Evolutionary conservation across 768 basidiomycete species (phyloP).

Genomic region (Mycena leptocephala): DNA sequence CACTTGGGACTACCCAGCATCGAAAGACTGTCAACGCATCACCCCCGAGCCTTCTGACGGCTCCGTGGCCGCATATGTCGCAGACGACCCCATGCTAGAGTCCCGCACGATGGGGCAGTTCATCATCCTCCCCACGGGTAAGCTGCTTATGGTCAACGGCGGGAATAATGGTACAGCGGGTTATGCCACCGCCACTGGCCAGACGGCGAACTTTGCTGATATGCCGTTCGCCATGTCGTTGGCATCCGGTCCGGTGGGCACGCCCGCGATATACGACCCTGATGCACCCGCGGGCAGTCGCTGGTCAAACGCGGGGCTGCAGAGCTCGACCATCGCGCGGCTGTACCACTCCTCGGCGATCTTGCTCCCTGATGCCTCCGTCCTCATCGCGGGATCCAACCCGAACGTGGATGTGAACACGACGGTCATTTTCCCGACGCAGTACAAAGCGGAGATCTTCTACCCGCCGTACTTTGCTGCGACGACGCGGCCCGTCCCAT

Average conservation of each 20-base stretch:
- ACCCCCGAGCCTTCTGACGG: constrained; percentile 89
- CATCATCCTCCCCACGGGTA: constrained; percentile 86
- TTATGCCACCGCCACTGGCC: constrained; percentile 75
- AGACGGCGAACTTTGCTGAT: constrained; percentile 56
- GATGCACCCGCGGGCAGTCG: constrained; percentile 78
- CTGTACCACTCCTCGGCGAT: constrained; percentile 95
- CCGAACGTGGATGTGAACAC: constrained; percentile 89
- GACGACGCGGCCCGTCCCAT: constrained; percentile 75
- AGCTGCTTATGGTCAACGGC: constrained; percentile 88
- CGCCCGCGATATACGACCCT: constrained; percentile 90
- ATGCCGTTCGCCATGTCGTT: constrained; percentile 85
- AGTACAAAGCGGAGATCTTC: constrained; percentile 89
- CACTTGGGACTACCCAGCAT: constrained; percentile 82
- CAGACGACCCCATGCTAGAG: constrained; percentile 84
- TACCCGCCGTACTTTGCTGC: constrained; percentile 93
- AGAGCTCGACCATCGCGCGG: constrained; percentile 77
- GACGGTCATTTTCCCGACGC: constrained; percentile 78
- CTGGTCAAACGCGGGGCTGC: constrained; percentile 81
- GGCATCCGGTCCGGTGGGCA: constrained; percentile 84
- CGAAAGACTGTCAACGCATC: constrained; percentile 84
- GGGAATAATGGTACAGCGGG: constrained; percentile 92
- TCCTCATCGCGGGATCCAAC: constrained; percentile 94
- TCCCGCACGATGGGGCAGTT: constrained; percentile 95
- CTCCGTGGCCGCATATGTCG: constrained; percentile 69
- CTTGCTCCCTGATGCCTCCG: constrained; percentile 90